Percentiles rank a stretch among this genome's conserved stretches.
These are phyloP conservation scores for Cinnamomum micranthum DNA, from an alignment of 164 flowering plant genomes.

Conservation along the genomic window DNA sequence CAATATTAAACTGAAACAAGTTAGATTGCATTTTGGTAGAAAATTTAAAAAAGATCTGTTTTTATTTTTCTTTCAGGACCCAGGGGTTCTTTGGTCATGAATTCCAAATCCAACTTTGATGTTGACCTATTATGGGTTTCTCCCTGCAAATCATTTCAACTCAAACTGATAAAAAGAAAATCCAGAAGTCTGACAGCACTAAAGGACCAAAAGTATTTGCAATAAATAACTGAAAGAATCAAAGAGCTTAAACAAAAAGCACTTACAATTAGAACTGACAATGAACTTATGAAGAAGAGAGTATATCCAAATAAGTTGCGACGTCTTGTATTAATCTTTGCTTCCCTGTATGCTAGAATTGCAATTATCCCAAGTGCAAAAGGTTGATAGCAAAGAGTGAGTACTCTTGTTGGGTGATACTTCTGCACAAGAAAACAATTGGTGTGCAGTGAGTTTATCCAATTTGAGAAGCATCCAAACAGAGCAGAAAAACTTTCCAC, in stretches of 20 bases:
- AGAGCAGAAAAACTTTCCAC: not conserved
- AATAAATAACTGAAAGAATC: not conserved
- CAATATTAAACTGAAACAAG: not conserved
- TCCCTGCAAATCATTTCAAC: not conserved
- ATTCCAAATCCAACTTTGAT: not conserved
- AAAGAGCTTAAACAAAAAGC: not conserved
- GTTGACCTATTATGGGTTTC: not conserved
- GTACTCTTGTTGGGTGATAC: conserved; percentile 42
- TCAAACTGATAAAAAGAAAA: not conserved
- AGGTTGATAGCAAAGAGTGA: conserved; percentile 43
- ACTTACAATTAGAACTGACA: conserved; percentile 57
- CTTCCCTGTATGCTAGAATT: conserved; percentile 31
- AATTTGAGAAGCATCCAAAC: not conserved
- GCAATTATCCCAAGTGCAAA: conserved; percentile 36
- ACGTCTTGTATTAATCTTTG: conserved; percentile 36
- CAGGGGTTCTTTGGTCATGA: not conserved
- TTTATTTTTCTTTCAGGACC: not conserved
- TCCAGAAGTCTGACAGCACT: not conserved
- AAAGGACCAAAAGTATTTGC: not conserved
- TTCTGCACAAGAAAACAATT: conserved; percentile 13
- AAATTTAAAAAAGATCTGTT: too few species aligned
- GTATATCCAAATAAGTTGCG: conserved; percentile 51
- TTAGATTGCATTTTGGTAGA: not conserved
- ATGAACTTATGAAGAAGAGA: conserved; percentile 54
- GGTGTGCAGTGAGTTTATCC: not conserved